Evolutionary conservation across 73 alveolate genomes (phyloP), one percentile per base, ranked within the genome.

Genomic region (Blepharisma japonicum): DNA sequence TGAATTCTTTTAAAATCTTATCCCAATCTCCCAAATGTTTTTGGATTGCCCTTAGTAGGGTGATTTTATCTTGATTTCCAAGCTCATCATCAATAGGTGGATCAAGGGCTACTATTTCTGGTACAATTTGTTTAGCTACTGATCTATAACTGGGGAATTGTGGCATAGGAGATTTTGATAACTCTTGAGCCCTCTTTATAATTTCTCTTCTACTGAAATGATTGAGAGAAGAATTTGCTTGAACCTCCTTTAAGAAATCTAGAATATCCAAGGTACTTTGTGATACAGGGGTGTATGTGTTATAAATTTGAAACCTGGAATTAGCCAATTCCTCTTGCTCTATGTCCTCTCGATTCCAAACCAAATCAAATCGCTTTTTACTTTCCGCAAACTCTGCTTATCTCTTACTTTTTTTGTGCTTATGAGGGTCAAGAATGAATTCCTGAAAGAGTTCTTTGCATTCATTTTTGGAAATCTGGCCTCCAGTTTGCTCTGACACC

Each of bases 401-500:
- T 8, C 47, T 14, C 38, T 61, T 61, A 61, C 74, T 61, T 61
- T 61, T 61, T 25, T 61, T 61, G n/a, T 61, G 74, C 74, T 61
- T 61, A 2, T 61, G 74, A 14, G 74, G 74, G 50, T 61, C 74
- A 9, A 20, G 74, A 25, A 61, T 61, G 47, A 20, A 61, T 39
- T 61, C 74, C 14, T 25, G 38, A 25, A 20, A 18, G 14, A 61
- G 47, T n/a, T 61, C 74, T 4, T 61, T 14, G 14, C 46, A n/a
- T 9, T 25, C 18, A 39, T n/a, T 61, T 25, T n/a, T 61, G 74
- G 23, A 14, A 14, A 53, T 14, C 23, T 53, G n/a, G 27, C 23
- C 27, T 11, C 27, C n/a, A 53, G 27, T 53, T 53, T 53, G n/a
- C 4, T 53, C 23, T 53, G 67, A 53, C 23, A 53, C 23, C 4